Evolutionary conservation across 1,284 basidiomycete species (phyloP), one percentile per base, ranked within the genome.

Genomic region (Heterobasidion occidentale): DNA sequence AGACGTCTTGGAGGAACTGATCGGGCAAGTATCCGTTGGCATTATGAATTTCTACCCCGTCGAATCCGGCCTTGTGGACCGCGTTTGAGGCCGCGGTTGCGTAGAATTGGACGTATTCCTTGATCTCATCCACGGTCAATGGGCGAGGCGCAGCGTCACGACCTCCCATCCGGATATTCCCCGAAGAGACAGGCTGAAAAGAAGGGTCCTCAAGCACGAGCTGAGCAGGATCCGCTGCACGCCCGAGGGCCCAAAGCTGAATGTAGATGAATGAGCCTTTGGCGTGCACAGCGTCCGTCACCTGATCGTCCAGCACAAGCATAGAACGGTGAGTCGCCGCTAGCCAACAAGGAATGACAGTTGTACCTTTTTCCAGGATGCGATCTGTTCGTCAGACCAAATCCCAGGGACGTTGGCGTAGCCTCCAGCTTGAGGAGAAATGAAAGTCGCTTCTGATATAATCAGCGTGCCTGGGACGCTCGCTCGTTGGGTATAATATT

Each of bases 81-180:
- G 64, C 66, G 36, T 63, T 62, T 14, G 36, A 52, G 2, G 67
- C 66, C 6, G 65, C 62, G 15, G 46, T 47, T 2, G 60, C 62
- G 42, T 58, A 68, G 11, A 54, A 34, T n/a, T 56, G 51, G 1
- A 66, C 56, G 51, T 63, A 66, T 33, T 63, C 61, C 51, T 64
- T 60, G 60, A 68, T 65, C 48, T 69, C 68, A 14, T n/a, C 44
- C 34, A 49, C 54, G 9, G 65, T 65, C 19, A 70, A 54, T 2
- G 62, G 52, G 7, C 61, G 62, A 1, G 64, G 65, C 3, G 44
- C 46, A 9, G 55, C 55, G 7, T 74, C 44, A 62, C 70, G 64
- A n/a, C 70, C 63, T 63, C 72, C 72, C 59, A 79, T 70, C 54
- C 77, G 72, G 45, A 77, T 58, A 49, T 68, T 63, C 0, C 78